Evolutionary conservation across 257 asterid species (phyloP).

Genomic region (Osmanthus fragrans): DNA sequence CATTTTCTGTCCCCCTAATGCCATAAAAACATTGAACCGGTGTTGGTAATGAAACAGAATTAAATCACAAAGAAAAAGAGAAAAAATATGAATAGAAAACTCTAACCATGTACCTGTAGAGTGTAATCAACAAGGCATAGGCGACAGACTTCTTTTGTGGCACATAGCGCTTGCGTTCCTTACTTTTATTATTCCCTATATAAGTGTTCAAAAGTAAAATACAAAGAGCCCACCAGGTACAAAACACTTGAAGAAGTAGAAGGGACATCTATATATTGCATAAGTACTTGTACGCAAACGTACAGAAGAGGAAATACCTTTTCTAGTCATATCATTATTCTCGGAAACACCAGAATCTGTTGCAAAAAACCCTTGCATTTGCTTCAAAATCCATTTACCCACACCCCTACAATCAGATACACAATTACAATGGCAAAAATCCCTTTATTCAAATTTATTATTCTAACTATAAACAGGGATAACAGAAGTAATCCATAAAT

Average conservation of each 20-base stretch:
- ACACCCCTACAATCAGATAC: conserved; percentile 59
- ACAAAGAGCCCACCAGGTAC: conserved; percentile 3
- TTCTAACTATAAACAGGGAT: background rate
- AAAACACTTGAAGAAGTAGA: conserved; percentile 3
- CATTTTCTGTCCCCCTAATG: conserved; percentile 59
- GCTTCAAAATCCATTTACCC: conserved; percentile 93
- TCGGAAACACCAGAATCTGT: conserved; percentile 46
- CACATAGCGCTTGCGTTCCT: conserved; percentile 63
- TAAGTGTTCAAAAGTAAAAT: conserved; percentile 17
- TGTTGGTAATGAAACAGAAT: background rate
- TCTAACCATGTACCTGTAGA: conserved; percentile 58
- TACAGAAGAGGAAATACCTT: conserved; percentile 41
- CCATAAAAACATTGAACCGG: background rate
- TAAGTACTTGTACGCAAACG: background rate
- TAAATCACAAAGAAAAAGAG: background rate
- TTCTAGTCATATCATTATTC: conserved; percentile 36
- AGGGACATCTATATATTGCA: background rate
- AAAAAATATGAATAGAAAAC: background rate
- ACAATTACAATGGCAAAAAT: conserved; percentile 1
- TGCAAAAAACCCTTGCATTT: conserved; percentile 68
- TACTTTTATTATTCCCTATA: conserved; percentile 54
- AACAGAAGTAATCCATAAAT: background rate
- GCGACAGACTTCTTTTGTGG: conserved; percentile 96
- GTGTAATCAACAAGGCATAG: conserved; percentile 81
- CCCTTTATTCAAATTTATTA: background rate